A percentile compares a stretch with the other conserved stretches of the same genome.
These are phyloP conservation scores for Raddia distichophylla DNA, from an alignment of 176 grass and related monocot species.

Conservation along the genomic window DNA sequence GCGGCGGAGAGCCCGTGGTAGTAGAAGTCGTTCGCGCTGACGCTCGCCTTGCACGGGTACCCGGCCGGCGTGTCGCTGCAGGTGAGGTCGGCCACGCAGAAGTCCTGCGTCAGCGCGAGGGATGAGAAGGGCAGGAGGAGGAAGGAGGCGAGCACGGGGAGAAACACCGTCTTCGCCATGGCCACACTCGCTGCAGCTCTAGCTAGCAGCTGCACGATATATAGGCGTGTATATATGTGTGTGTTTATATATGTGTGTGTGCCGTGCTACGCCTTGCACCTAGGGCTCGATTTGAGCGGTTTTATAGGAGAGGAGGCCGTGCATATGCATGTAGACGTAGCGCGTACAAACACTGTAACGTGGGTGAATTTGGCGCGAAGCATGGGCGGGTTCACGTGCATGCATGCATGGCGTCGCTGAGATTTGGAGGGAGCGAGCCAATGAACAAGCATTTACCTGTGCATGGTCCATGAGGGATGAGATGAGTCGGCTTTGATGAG, in stretches of 20 bases:
- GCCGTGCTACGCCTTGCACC: background rate
- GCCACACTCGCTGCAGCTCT: no score
- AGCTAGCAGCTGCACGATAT: background rate
- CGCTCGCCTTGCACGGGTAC: slow-evolving; percentile 62
- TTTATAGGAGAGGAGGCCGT: slow-evolving; percentile 17
- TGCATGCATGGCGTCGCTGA: slow-evolving; percentile 4
- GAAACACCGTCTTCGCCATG: slow-evolving; percentile 51
- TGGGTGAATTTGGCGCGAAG: slow-evolving; percentile 30
- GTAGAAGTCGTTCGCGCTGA: slow-evolving; percentile 55
- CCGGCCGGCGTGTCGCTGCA: slow-evolving; percentile 62
- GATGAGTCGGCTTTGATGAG: slow-evolving; percentile 5
- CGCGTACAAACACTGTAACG: background rate
- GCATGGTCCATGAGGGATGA: slow-evolving; percentile 8
- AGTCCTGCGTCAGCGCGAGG: slow-evolving; percentile 59
- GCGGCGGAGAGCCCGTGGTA: slow-evolving; percentile 50
- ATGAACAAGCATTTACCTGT: slow-evolving; percentile 43
- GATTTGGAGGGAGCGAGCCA: slow-evolving; percentile 18
- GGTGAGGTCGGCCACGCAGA: slow-evolving; percentile 66
- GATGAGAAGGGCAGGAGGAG: slow-evolving; percentile 40
- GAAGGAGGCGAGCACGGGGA: slow-evolving; percentile 47
- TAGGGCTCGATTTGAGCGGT: background rate
- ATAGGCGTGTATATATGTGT: no score
- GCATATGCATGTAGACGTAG: background rate
- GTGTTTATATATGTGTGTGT: background rate
- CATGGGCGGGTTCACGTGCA: slow-evolving; percentile 35